Evolutionary conservation across 306 rosid genomes (phyloP), one percentile per base, ranked within the genome.

Genomic region (Trichosanthes truncata): DNA sequence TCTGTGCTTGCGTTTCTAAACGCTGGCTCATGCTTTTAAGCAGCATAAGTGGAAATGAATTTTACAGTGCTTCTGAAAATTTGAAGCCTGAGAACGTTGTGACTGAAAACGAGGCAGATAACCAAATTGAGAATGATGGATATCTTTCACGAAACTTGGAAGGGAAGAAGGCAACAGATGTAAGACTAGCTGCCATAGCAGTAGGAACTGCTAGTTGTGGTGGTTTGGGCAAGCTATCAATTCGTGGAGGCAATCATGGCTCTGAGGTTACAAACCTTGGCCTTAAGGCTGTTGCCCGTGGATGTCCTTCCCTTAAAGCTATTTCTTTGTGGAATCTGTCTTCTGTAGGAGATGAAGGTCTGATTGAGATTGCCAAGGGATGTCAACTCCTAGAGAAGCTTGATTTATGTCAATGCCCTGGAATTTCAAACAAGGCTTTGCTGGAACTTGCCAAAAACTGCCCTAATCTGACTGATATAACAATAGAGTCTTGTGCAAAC

Each of bases 1-100:
- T 87, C 7, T 88, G 96, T 57, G 94, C 98, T 66, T 83, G 88
- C 45, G 93, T 93, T 82, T 93, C 99, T 61, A 96, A 88, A 87
- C 94, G 87, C 74, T 96, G 99, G 99, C 99, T 96, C 89, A 82
- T 66, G 81, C 93, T 93, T 86, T 77, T 90, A 65, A 91, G 98
- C 87, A 88, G 81, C 78, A 91, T 96, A 14, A 49, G 87, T 13
- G 82, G 83, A 74, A 79, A 85, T 66, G 99, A 96, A 75, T 82
- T 88, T 38, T 83, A 82, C 84, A 82, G 82, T 80, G 82, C 80
- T 41, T 23, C 69, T 20, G 33, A 40, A 21, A 49, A 59, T 77
- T 69, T 81, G 10, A 35, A 40, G 81, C 76, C 80, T 14, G 80
- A 83, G 77, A 84, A 52, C 4, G 81, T 80, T 40, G 8, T 14